phyloP scores from a whole-genome alignment of 257 asterid species.

The Solanum gracilifrons region DNA sequence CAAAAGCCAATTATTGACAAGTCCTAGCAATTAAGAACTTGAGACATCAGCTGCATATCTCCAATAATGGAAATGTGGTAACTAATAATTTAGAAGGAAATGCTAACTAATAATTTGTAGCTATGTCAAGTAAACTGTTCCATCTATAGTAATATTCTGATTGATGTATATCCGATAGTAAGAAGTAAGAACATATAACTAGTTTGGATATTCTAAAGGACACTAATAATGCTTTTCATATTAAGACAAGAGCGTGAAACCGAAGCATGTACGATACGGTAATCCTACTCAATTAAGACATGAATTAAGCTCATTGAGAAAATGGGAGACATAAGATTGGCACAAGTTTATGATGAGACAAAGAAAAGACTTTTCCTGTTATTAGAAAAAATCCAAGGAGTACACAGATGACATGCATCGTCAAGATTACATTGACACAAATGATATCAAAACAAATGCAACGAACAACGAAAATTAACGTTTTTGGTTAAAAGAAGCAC shows the following conservation, averaged over 20 bases:
- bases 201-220: background rate
- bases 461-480: conserved; percentile 12
- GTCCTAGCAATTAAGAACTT: background rate
- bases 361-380: conserved; percentile 15
- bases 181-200: background rate
- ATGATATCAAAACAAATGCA: conserved; percentile 31
- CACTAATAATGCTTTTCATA: background rate
- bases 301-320: background rate
- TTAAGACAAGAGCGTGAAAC: background rate
- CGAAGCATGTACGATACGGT: background rate
- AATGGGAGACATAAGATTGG: background rate
- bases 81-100: background rate
- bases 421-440: conserved; percentile 17
- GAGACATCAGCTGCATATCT: background rate
- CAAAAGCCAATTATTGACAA: background rate
- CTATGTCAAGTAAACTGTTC: background rate
- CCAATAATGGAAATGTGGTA: background rate
- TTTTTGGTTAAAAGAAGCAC: conserved; percentile 5
- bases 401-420: conserved; percentile 15
- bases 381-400: conserved; percentile 26
- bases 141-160: background rate
- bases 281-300: background rate
- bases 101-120: background rate
- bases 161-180: background rate
- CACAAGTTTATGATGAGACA: background rate